Evolutionary conservation across 2,329 filamentous ascomycete species (phyloP), one percentile per base, ranked within the genome.

Genomic region (Helotiales sp.): DNA sequence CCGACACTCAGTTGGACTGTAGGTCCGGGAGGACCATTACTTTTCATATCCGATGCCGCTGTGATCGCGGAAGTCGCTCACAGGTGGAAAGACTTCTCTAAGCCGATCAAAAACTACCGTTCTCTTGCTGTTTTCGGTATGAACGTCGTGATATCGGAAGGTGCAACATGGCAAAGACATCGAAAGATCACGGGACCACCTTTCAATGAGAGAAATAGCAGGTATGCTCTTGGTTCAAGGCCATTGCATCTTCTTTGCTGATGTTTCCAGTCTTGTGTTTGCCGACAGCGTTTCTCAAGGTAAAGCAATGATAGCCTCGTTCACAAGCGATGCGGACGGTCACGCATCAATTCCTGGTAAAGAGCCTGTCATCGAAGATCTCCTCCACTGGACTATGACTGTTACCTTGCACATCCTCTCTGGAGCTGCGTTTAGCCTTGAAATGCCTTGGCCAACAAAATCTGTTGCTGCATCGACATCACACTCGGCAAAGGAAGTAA

Each of bases 131-230:
- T 73, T 5, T 74, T 70, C 63, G 89, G 89, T 31, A 79, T 83
- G 54, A 92, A 90, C 69, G 81, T 92, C 2, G 73, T 91, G 27
- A 84, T 83, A 0, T 83, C 85, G 2, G 88, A 92, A 70, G 88
- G 88, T 0, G 67, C 77, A 0, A 71, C 79, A 30, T 92, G 88
- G 89, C 84, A 86, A 34, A 79, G 84, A 72, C 89, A 93, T 71
- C 83, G 89, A 58, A 90, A 88, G 72, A 81, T 86, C 49, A 88
- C 85, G 0, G 83, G 85, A 29, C 83, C 88, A 1, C 83, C 84
- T 6, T 92, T 93, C 71, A 90, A 87, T 59, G 89, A 92, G 74
- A 84, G 80, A 72, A 92, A 90, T 54, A 66, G 61, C 54, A 47
- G 54, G 62, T 63, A 50, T 34, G 44, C 24, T 29, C 19, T 12